phyloP scores from a whole-genome alignment of 345 rosid genomes.

The Eucalyptus microcorys region DNA sequence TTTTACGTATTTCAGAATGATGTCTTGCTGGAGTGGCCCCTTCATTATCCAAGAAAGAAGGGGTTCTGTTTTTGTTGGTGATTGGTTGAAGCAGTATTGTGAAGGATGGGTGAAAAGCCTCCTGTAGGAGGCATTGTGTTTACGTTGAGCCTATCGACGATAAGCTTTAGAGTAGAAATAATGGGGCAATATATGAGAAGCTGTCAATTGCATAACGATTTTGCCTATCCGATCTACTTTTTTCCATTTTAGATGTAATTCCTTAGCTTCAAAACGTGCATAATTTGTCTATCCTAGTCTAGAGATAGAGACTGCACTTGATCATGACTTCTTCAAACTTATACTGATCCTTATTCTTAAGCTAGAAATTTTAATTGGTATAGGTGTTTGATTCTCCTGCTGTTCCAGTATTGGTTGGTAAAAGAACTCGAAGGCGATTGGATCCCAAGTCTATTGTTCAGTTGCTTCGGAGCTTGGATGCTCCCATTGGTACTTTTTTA shows the following conservation, averaged over 20 bases:
- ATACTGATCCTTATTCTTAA: neutral
- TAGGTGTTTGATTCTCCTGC: constrained; percentile 85
- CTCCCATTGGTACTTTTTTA: constrained; percentile 39
- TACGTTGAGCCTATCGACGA: neutral
- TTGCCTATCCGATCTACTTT: neutral
- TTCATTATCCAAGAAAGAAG: neutral
- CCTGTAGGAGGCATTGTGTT: neutral
- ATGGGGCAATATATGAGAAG: neutral
- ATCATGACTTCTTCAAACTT: neutral
- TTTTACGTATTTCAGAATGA: neutral
- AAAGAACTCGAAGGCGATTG: constrained; percentile 59
- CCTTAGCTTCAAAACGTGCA: neutral
- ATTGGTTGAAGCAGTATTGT: neutral
- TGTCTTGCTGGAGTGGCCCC: neutral
- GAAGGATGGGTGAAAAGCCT: neutral
- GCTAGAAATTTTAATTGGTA: neutral
- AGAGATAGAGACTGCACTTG: neutral
- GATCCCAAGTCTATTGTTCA: constrained; percentile 70
- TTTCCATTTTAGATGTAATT: neutral
- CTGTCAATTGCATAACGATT: neutral
- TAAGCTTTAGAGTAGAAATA: neutral
- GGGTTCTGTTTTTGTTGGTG: neutral
- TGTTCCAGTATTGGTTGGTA: constrained; percentile 56
- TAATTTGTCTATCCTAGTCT: neutral
- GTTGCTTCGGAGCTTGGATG: constrained; percentile 53